Percentiles rank a stretch among this genome's conserved stretches.
Conservation (phyloP, 108 stramenopile species). For the Mediolabrus comicus region DNA sequence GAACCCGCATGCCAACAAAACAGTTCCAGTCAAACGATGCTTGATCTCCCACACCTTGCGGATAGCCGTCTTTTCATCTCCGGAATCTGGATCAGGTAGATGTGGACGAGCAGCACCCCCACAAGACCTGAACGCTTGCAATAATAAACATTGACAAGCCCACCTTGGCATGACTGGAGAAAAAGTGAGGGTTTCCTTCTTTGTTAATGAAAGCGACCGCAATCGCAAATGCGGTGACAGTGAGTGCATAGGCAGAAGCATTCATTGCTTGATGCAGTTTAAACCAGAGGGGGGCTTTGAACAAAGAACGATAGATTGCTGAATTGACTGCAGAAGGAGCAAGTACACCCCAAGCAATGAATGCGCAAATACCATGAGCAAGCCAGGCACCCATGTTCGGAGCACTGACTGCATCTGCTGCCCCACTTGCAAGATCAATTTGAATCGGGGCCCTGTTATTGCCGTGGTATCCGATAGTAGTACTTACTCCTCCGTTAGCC, state of each 20-base stretch:
- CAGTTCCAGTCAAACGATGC: slow-evolving; percentile 20
- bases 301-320: slow-evolving; percentile 4
- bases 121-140: slow-evolving; percentile 32
- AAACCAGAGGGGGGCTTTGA: slow-evolving; percentile 30
- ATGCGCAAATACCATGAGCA: slow-evolving; percentile 5
- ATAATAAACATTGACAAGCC: slow-evolving; percentile 47
- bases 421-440: not conserved
- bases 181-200: slow-evolving; percentile 21
- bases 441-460: not conserved
- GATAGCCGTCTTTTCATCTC: slow-evolving; percentile 21
- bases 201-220: slow-evolving; percentile 23
- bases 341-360: slow-evolving; percentile 18
- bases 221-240: slow-evolving; percentile 26
- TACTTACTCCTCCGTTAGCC: not conserved
- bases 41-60: slow-evolving; percentile 25
- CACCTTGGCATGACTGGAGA: slow-evolving; percentile 22
- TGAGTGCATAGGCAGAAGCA: slow-evolving; percentile 10
- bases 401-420: not conserved
- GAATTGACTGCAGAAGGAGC: slow-evolving; percentile 23
- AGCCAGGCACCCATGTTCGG: not conserved
- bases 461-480: not conserved
- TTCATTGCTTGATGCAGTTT: slow-evolving; percentile 35
- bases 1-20: slow-evolving; percentile 27
- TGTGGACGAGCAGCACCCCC: slow-evolving; percentile 43
- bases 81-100: slow-evolving; percentile 22